Percentiles rank a stretch among this genome's conserved stretches.
Evolutionary conservation across 129 eudicot species (phyloP).

Genomic region (Escallonia herrerae): DNA sequence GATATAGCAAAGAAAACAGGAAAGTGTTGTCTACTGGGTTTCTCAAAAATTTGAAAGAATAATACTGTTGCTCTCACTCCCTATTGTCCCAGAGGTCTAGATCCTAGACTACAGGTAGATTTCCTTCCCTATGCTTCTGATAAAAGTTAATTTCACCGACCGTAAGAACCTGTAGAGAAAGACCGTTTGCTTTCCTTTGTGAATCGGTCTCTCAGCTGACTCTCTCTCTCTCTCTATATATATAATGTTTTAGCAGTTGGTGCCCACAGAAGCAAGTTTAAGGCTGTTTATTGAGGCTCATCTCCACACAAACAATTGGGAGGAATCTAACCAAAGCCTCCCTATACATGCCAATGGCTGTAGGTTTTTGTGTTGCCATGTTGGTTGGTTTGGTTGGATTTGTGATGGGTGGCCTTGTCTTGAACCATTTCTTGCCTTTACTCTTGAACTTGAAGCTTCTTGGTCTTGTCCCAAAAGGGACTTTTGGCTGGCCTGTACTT

Average conservation of each 20-base stretch:
- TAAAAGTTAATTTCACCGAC: not conserved
- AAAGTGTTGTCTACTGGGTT: too few relatives aligned
- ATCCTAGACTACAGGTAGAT: not conserved
- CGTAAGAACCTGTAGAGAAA: not conserved
- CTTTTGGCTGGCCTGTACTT: conserved; percentile 69
- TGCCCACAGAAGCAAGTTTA: not conserved
- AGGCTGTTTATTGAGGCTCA: not conserved
- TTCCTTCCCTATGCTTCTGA: not conserved
- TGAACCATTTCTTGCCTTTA: conserved; percentile 68
- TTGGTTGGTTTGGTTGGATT: conserved; percentile 25
- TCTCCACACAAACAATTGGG: not conserved
- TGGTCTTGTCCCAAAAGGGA: conserved; percentile 52
- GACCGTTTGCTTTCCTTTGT: not conserved
- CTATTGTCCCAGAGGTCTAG: not conserved
- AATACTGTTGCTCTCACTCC: not conserved
- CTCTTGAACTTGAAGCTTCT: conserved; percentile 27
- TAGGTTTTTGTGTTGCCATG: conserved; percentile 20
- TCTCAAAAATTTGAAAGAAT: too few relatives aligned
- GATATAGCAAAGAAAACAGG: too few relatives aligned
- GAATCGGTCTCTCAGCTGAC: not conserved
- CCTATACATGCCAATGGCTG: not conserved
- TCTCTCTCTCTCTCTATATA: not conserved
- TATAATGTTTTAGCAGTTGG: not conserved
- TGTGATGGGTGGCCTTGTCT: conserved; percentile 34
- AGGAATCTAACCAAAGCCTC: not conserved